Conservation (phyloP, 148 eudicot species). For the Rhododendron ferrugineum region DNA sequence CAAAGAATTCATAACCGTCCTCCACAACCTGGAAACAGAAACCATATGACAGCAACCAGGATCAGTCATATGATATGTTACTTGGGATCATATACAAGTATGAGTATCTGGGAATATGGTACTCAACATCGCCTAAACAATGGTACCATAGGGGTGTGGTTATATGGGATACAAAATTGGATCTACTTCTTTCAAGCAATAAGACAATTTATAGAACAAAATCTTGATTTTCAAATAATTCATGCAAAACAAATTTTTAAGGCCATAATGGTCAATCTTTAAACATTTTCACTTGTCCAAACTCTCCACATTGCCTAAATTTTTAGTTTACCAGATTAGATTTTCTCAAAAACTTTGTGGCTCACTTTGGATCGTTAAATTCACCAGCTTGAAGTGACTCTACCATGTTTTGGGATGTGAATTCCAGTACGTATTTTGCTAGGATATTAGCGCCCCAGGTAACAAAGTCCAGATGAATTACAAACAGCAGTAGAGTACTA, state of each 20-base stretch:
- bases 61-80: neutral
- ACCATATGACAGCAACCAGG: neutral
- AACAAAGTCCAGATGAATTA: neutral
- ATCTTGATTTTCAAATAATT: neutral
- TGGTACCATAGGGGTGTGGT: neutral
- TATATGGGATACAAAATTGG: neutral
- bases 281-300: neutral
- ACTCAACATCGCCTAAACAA: neutral
- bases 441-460: neutral
- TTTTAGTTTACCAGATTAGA: neutral
- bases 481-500: neutral
- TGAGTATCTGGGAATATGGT: neutral
- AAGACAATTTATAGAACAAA: neutral
- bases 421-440: neutral
- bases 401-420: neutral
- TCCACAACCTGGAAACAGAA: slow-evolving; percentile 20
- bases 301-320: neutral
- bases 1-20: slow-evolving; percentile 26
- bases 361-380: neutral
- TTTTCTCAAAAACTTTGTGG: neutral
- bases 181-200: neutral
- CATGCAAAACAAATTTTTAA: neutral
- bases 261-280: neutral
- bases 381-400: neutral
- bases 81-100: neutral